phyloP scores from a whole-genome alignment of 441 rosid species.

The Croton laevigatus region DNA sequence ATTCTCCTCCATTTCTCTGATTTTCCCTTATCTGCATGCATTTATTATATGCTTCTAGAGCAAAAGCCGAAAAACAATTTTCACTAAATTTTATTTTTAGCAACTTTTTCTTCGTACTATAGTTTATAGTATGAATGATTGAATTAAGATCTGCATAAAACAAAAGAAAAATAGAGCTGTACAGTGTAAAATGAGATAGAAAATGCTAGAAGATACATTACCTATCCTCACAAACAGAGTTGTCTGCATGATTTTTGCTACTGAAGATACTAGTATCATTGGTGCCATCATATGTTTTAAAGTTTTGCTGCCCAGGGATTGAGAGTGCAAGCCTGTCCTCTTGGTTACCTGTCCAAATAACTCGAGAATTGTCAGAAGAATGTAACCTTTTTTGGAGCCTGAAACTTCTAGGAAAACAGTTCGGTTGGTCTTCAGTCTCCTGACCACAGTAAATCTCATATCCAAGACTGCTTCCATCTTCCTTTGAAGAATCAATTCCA shows the following conservation, averaged over 20 bases:
- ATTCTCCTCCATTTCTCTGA: not conserved
- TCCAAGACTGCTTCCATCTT: conserved; percentile 23
- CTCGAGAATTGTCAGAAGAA: conserved; percentile 27
- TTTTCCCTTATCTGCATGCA: not conserved
- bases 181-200: not conserved
- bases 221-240: conserved; percentile 35
- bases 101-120: not conserved
- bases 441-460: conserved; percentile 21
- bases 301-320: conserved; percentile 25
- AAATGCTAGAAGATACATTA: conserved; percentile 27
- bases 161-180: not conserved
- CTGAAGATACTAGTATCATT: conserved; percentile 27
- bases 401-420: conserved; percentile 41
- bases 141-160: not conserved
- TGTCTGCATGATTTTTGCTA: conserved; percentile 19
- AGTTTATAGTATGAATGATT: no score
- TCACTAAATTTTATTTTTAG: not conserved
- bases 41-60: not conserved
- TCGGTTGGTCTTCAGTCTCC: conserved; percentile 35
- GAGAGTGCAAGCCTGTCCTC: conserved; percentile 36
- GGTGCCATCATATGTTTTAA: conserved; percentile 21
- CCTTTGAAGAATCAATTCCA: conserved; percentile 30
- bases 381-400: conserved; percentile 32
- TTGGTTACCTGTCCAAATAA: conserved; percentile 32
- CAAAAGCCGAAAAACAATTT: not conserved